These are phyloP conservation scores for Botrytis fabae DNA, from an alignment of 2,329 filamentous ascomycete species.

Conservation along the genomic window DNA sequence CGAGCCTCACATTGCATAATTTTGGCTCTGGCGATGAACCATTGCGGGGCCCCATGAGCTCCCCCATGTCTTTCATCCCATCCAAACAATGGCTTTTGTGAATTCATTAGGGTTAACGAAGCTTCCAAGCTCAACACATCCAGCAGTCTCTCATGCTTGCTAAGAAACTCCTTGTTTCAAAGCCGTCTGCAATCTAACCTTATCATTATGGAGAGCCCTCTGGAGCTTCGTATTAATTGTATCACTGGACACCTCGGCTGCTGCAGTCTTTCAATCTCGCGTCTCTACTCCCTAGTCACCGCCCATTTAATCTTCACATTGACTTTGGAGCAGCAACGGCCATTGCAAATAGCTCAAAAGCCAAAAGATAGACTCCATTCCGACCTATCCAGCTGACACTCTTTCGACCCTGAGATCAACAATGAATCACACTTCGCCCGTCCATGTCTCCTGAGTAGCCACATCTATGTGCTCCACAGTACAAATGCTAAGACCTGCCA, in stretches of 20 bases:
- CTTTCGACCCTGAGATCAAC: not conserved
- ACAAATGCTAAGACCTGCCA: not conserved
- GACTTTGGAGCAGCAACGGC: not conserved
- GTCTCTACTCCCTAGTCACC: not conserved
- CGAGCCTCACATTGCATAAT: not conserved
- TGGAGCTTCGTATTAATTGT: not conserved
- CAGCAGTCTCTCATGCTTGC: not conserved
- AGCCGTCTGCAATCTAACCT: not conserved
- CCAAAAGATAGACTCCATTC: not conserved
- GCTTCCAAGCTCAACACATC: not conserved
- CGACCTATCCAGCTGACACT: not conserved
- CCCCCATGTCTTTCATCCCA: constrained; percentile 13
- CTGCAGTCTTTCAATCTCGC: not conserved
- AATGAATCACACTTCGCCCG: not conserved
- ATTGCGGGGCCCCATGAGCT: constrained; percentile 14
- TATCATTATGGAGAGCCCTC: not conserved
- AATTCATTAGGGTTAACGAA: not conserved
- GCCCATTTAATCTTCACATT: not conserved
- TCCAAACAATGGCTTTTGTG: not conserved
- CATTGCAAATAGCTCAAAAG: not conserved
- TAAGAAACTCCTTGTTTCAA: not conserved
- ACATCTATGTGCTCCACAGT: not conserved
- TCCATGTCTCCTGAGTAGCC: not conserved
- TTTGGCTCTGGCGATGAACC: not conserved
- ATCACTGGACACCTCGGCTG: not conserved